Percentiles rank a stretch among this genome's conserved stretches.
Evolutionary conservation across 495 filamentous ascomycete species (phyloP).

Genomic region (Daldinia decipiens): DNA sequence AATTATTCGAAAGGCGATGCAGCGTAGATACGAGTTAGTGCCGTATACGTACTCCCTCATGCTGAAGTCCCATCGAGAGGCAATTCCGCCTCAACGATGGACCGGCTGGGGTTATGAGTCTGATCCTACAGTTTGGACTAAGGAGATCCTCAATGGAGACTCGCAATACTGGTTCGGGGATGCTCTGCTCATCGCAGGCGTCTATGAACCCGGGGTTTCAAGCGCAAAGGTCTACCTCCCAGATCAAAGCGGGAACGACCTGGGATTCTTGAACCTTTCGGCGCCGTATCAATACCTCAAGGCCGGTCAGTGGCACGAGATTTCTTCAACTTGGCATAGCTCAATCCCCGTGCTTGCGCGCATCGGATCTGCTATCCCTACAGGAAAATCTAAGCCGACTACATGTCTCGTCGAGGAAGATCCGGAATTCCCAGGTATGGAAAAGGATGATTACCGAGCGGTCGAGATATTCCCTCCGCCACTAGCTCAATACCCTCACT

Average conservation of each 20-base stretch:
- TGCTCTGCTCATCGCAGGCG: conserved; percentile 70
- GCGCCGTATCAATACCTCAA: conserved; percentile 66
- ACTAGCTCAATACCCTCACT: conserved; percentile 39
- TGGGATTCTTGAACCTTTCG: conserved; percentile 70
- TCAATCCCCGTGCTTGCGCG: conserved; percentile 72
- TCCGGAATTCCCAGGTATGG: conserved; percentile 62
- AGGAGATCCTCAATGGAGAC: conserved; percentile 63
- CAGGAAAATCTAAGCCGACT: conserved; percentile 67
- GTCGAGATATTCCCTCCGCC: conserved; percentile 72
- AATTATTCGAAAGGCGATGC: conserved; percentile 68
- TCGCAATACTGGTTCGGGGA: conserved; percentile 78
- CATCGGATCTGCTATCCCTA: conserved; percentile 67
- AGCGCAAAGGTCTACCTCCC: conserved; percentile 70
- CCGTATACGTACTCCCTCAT: conserved; percentile 74
- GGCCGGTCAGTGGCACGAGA: conserved; percentile 69
- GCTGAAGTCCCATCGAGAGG: conserved; percentile 66
- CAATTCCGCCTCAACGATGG: conserved; percentile 72
- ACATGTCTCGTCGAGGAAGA: conserved; percentile 65
- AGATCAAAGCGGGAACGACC: conserved; percentile 55
- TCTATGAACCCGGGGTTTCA: conserved; percentile 67
- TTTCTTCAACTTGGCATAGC: conserved; percentile 65
- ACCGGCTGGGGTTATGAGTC: conserved; percentile 73
- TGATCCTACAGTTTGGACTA: conserved; percentile 70
- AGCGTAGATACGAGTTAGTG: conserved; percentile 73
- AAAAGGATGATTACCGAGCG: conserved; percentile 68